These are phyloP conservation scores for Striga hermonthica DNA, from an alignment of 305 asterid species.

Conservation along the genomic window DNA sequence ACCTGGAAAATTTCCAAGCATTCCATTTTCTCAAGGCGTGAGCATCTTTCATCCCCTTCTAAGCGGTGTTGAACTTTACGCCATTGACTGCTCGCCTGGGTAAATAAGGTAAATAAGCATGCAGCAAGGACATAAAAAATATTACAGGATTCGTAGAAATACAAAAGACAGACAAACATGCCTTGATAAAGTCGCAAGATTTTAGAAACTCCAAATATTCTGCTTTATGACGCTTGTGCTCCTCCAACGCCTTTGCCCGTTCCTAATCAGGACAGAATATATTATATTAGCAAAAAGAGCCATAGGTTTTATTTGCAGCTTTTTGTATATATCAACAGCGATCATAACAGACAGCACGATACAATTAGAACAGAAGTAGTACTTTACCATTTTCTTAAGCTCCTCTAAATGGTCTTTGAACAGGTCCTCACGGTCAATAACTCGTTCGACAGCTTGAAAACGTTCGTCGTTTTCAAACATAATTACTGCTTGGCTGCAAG, in stretches of 20 bases:
- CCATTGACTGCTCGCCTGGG: slow-evolving; percentile 97
- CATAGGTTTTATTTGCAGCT: not conserved
- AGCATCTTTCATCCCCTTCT: slow-evolving; percentile 92
- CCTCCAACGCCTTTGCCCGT: slow-evolving; percentile 82
- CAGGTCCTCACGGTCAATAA: slow-evolving; percentile 82
- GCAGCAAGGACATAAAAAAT: slow-evolving; percentile 7
- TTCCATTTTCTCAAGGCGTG: slow-evolving; percentile 82
- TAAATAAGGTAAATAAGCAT: slow-evolving; percentile 21
- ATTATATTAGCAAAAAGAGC: not conserved
- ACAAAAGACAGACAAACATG: slow-evolving; percentile 26
- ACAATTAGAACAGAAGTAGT: slow-evolving; percentile 1
- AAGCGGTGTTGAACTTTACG: slow-evolving; percentile 87
- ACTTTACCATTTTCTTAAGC: slow-evolving; percentile 70
- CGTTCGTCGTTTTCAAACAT: slow-evolving; percentile 82
- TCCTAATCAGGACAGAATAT: slow-evolving; percentile 51
- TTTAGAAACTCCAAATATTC: slow-evolving; percentile 79
- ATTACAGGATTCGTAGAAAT: slow-evolving; percentile 29
- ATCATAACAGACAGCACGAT: not conserved
- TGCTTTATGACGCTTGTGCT: slow-evolving; percentile 55
- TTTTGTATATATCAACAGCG: not conserved
- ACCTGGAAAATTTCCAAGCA: slow-evolving; percentile 96
- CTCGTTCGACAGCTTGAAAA: slow-evolving; percentile 75
- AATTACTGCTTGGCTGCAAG: slow-evolving; percentile 69
- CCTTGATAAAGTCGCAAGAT: slow-evolving; percentile 91
- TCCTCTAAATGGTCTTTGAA: slow-evolving; percentile 68